Evolutionary conservation across 2,329 filamentous ascomycete genomes (phyloP), one percentile per base, ranked within the genome.

Genomic region (Cyphellophora attinorum): DNA sequence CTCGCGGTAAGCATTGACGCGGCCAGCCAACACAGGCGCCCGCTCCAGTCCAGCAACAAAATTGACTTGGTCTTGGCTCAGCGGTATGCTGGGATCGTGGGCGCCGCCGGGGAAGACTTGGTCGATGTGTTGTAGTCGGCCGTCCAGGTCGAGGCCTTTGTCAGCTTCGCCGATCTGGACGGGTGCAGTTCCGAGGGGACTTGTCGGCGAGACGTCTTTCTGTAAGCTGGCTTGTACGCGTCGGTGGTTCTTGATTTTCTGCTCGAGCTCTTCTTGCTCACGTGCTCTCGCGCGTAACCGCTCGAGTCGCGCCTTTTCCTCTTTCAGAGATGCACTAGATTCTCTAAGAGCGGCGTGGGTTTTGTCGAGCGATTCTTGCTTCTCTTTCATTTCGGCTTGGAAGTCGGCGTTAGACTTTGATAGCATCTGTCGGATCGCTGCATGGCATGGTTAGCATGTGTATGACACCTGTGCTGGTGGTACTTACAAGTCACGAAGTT

Each of bases 371-470:
- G 79, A 73, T 32, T 80, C 71, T 61, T 95, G 88, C 55, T 94
- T 94, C 29, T 80, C 70, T 48, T 80, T 81, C 44, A 94, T 76
- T 55, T 89, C 84, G 31, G 76, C 68, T 37, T 84, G 80, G 54
- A 95, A 89, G 29, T 85, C 77, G 28, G 77, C 71, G 32, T 86
- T 78, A 4, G 86, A 83, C 47, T 86, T 79, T 28, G 76, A 77
- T 14, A 98, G 70, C 31, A 93, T 77, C 45, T 85, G 79, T 28
- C 83, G 84, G 50, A 95, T 88, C 32, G 88, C 82, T 78, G 51
- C 35, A 33, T 48, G 45, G 19, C 53, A 11, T 23, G 34, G 48
- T 64, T 52, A 64, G 61, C 57, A 53, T 56, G 43, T 29, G 32
- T 31, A 13, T n/a, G 12, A 15, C 14, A 18, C 23, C 17, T 13